These are phyloP conservation scores for Bidens hawaiensis DNA, from an alignment of 140 eudicot genomes.

Conservation along the genomic window DNA sequence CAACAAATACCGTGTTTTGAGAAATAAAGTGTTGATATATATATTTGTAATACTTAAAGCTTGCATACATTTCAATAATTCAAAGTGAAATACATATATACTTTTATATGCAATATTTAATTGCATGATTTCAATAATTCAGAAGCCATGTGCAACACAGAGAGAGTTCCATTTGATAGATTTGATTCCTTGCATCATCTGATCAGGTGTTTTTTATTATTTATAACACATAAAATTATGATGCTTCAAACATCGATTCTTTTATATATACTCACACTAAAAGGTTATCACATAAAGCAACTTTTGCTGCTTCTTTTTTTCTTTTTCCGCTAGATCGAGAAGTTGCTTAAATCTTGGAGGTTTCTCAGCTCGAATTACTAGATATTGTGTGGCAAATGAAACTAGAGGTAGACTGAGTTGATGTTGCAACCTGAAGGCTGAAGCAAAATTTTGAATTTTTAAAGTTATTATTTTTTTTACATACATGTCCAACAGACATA, in stretches of 20 bases:
- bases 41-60: not conserved
- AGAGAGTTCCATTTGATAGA: constrained; percentile 24
- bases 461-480: too few species aligned
- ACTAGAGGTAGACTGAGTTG: too few species aligned
- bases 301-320: not conserved
- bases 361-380: not conserved
- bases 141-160: constrained; percentile 28
- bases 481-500: too few species aligned
- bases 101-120: not conserved
- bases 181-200: constrained; percentile 37
- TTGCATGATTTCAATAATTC: constrained; percentile 6
- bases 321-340: too few species aligned
- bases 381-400: too few species aligned
- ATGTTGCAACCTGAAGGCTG: too few species aligned
- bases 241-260: not conserved
- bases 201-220: constrained; percentile 28
- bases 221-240: not conserved
- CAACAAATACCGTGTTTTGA: not conserved
- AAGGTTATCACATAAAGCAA: not conserved
- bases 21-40: not conserved
- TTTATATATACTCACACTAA: not conserved
- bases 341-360: not conserved
- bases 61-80: not conserved
- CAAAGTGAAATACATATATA: constrained; percentile 1
- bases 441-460: too few species aligned